phyloP scores from a whole-genome alignment of 257 asterid genomes.

The Anisodus tanguticus region DNA sequence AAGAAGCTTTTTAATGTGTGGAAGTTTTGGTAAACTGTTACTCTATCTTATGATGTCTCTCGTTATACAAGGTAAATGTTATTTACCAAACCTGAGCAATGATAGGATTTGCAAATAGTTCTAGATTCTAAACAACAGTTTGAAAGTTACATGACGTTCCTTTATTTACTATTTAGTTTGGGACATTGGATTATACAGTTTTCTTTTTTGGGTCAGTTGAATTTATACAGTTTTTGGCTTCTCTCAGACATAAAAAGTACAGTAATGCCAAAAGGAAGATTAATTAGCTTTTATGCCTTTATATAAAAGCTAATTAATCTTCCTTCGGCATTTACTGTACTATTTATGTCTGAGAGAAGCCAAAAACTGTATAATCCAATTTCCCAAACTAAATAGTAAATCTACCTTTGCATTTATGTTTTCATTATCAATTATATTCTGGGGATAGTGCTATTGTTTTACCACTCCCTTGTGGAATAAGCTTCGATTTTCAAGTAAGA shows the following conservation, averaged over 20 bases:
- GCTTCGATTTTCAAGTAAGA: not conserved
- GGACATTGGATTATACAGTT: not conserved
- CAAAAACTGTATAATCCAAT: too few species aligned
- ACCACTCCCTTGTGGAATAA: not conserved
- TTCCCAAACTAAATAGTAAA: too few species aligned
- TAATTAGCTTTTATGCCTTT: not conserved
- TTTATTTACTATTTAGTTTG: not conserved
- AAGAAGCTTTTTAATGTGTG: not conserved
- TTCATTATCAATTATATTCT: not conserved
- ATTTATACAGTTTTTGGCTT: slow-evolving; percentile 15
- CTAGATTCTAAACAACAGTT: not conserved
- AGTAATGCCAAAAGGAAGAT: not conserved
- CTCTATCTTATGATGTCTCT: slow-evolving; percentile 16
- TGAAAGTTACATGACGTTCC: not conserved
- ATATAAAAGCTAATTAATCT: too few species aligned
- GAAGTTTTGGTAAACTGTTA: not conserved
- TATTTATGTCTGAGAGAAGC: not conserved
- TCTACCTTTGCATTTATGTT: not conserved
- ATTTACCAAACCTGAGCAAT: not conserved
- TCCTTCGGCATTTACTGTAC: too few species aligned
- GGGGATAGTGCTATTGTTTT: slow-evolving; percentile 18
- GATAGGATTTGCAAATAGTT: not conserved
- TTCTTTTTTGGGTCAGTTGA: not conserved
- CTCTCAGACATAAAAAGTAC: not conserved
- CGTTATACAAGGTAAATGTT: slow-evolving; percentile 9